phyloP scores from a whole-genome alignment of 164 flowering plant species.

The Cinnamomum micranthum region DNA sequence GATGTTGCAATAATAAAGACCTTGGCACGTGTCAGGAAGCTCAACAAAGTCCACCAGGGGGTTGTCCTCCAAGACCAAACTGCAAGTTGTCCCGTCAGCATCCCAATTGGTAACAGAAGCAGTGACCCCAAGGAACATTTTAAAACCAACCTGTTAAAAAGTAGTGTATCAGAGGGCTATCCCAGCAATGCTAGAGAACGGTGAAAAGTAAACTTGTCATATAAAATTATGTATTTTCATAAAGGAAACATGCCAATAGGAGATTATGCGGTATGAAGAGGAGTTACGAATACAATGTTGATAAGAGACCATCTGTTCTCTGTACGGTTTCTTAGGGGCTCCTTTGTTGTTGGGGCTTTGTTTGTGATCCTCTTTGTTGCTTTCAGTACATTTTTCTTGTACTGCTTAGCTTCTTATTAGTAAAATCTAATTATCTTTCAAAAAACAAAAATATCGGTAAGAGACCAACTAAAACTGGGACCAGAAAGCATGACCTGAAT shows the following conservation, averaged over 20 bases:
- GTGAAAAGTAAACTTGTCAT: background rate
- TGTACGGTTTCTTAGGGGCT: too few relatives aligned
- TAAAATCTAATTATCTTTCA: too few relatives aligned
- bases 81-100: constrained; percentile 87
- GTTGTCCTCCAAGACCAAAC: constrained; percentile 86
- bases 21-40: constrained; percentile 98
- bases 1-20: constrained; percentile 89
- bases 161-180: background rate
- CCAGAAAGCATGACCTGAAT: background rate
- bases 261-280: background rate
- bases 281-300: background rate
- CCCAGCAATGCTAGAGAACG: background rate
- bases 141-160: constrained; percentile 79
- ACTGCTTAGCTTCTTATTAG: too few relatives aligned
- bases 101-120: constrained; percentile 95
- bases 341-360: too few relatives aligned
- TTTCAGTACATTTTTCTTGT: too few relatives aligned
- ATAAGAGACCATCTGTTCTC: too few relatives aligned
- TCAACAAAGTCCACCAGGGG: constrained; percentile 98
- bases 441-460: too few relatives aligned
- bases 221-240: background rate
- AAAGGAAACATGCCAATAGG: background rate
- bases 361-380: too few relatives aligned
- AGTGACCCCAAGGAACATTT: constrained; percentile 94
- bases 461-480: background rate